Evolutionary conservation across 805 yeast genomes (phyloP).

Genomic region (Limtongia smithiae): DNA sequence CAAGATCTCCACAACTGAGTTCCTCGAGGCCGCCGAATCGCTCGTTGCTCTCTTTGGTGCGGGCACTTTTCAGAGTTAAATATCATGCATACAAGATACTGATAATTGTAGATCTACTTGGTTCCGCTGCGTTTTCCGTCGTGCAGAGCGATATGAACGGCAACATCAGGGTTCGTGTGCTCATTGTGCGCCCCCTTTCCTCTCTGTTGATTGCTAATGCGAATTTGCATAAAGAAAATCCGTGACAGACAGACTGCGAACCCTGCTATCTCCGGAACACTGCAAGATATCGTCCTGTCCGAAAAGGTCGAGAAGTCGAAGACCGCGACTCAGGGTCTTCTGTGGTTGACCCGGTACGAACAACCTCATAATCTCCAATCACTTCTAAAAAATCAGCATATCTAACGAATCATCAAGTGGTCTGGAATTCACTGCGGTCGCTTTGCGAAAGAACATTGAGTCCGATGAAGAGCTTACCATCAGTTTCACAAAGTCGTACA

Average conservation of each 20-base stretch:
- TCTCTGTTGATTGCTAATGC: too few relatives aligned
- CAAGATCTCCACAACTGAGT: constrained; percentile 68
- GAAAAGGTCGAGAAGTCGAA: constrained; percentile 62
- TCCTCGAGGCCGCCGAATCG: constrained; percentile 80
- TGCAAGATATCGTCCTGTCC: constrained; percentile 71
- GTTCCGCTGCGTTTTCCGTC: constrained; percentile 77
- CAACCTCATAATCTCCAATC: neutral
- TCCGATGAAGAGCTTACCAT: constrained; percentile 62
- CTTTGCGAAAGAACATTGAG: constrained; percentile 74
- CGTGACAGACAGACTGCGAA: constrained; percentile 60
- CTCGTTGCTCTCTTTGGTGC: constrained; percentile 72
- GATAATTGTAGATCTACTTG: constrained; percentile 53
- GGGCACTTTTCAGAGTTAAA: constrained; percentile 31
- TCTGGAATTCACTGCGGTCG: constrained; percentile 83
- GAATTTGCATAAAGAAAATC: too few relatives aligned
- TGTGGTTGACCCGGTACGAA: constrained; percentile 62
- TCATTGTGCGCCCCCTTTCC: too few relatives aligned
- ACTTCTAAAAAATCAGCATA: too few relatives aligned
- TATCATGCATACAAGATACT: too few relatives aligned
- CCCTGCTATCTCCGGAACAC: constrained; percentile 61
- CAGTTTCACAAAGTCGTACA: constrained; percentile 81
- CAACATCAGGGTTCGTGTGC: constrained; percentile 51
- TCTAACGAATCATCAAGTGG: too few relatives aligned
- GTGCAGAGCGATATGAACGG: constrained; percentile 89
- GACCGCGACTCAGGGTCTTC: constrained; percentile 84